Evolutionary conservation across 1,284 basidiomycete species (phyloP).

Genomic region (Exsudoporus floridanus): DNA sequence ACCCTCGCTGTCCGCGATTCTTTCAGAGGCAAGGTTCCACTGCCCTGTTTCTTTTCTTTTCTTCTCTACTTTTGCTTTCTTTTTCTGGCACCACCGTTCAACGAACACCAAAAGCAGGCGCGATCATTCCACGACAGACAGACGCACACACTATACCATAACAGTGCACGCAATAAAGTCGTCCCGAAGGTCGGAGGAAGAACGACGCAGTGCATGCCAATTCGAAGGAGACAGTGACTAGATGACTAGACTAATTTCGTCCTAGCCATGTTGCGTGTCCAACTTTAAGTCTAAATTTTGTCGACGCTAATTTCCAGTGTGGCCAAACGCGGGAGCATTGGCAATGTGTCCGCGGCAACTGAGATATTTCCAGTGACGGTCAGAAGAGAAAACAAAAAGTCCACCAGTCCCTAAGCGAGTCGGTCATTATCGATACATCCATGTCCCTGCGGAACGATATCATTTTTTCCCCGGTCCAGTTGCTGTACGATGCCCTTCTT

Average conservation of each 20-base stretch:
- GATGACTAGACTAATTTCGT: background rate
- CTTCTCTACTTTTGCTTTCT: rapidly evolving
- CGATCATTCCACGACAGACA: background rate
- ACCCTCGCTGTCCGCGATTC: background rate
- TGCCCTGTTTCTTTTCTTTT: background rate
- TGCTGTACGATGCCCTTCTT: no score
- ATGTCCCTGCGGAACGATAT: no score
- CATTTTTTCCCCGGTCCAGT: no score
- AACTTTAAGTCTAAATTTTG: no score
- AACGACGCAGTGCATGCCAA: background rate
- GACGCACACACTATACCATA: background rate
- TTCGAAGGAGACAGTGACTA: no score
- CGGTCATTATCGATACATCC: no score
- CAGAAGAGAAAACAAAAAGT: no score
- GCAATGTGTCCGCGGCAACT: no score
- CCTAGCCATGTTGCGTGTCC: background rate
- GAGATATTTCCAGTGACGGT: no score
- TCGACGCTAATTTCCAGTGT: no score
- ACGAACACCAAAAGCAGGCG: background rate
- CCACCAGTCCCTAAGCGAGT: no score
- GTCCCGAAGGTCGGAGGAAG: background rate
- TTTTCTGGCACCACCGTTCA: background rate
- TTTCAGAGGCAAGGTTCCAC: background rate
- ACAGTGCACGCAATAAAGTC: background rate
- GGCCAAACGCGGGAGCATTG: no score